Conservation (phyloP, 371 early-diverging fungal species). For the Coemansia sp. region DNA sequence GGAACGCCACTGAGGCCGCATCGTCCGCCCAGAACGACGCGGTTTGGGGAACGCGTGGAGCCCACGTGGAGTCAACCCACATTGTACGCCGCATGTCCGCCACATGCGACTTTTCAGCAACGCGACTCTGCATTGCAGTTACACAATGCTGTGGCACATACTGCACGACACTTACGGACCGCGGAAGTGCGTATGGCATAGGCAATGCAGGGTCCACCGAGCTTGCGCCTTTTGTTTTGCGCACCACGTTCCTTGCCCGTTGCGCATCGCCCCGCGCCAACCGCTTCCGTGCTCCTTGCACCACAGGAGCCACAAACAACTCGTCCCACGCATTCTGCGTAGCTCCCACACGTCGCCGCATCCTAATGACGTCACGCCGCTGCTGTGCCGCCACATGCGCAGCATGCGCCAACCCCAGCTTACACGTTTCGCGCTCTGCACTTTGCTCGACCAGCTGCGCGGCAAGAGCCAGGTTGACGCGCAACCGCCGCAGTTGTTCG, state of each 20-base stretch:
- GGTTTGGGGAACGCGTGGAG: background rate
- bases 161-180: conserved; percentile 33
- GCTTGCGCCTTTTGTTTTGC: conserved; percentile 1
- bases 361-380: conserved; percentile 58
- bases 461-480: conserved; percentile 76
- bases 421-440: conserved; percentile 71
- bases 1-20: conserved; percentile 17
- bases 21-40: background rate
- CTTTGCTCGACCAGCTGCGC: conserved; percentile 77
- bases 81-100: conserved; percentile 7
- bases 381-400: conserved; percentile 67
- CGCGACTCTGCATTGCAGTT: conserved; percentile 20
- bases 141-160: conserved; percentile 19
- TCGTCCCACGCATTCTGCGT: conserved; percentile 43
- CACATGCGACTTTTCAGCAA: conserved; percentile 3
- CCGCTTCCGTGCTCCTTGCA: conserved; percentile 28
- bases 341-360: conserved; percentile 59
- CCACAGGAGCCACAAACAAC: conserved; percentile 42
- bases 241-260: conserved; percentile 19
- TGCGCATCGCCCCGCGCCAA: conserved; percentile 18
- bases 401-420: conserved; percentile 66
- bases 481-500: conserved; percentile 79
- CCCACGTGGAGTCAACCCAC: conserved; percentile 44
- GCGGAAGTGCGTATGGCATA: conserved; percentile 34
- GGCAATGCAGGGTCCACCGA: conserved; percentile 21